Percentiles rank a stretch among this genome's conserved stretches.
phyloP scores from a whole-genome alignment of 495 filamentous ascomycete genomes.

The Oleoguttula mirabilis region DNA sequence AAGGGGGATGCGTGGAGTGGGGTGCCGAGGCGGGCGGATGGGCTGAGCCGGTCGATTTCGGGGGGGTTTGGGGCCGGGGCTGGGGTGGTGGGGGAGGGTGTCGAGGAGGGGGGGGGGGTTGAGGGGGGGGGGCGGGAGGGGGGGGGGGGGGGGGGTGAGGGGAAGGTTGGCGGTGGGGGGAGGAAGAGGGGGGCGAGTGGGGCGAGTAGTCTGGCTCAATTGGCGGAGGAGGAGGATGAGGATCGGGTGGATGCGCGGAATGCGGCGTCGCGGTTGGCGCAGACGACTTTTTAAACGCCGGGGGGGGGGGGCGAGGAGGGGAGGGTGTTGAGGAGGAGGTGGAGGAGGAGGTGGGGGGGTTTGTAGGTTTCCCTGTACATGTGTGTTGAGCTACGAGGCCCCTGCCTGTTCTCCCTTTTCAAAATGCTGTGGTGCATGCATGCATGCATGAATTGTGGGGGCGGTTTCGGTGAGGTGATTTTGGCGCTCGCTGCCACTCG shows the following conservation, averaged over 20 bases:
- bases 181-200: conserved; percentile 52
- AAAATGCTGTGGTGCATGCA: too few species aligned
- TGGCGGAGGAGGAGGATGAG: conserved; percentile 65
- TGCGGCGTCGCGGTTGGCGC: conserved; percentile 83
- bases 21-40: conserved; percentile 68
- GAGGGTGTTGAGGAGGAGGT: too few species aligned
- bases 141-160: conserved; percentile 31
- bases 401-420: too few species aligned
- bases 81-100: conserved; percentile 31
- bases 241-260: conserved; percentile 91
- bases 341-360: too few species aligned
- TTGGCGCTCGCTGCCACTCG: too few species aligned
- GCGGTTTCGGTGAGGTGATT: too few species aligned
- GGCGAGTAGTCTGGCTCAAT: conserved; percentile 26
- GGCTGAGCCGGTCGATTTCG: conserved; percentile 62
- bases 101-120: conserved; percentile 33
- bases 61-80: conserved; percentile 46
- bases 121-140: conserved; percentile 34
- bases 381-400: too few species aligned
- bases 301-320: too few species aligned
- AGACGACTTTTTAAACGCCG: conserved; percentile 73
- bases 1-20: conserved; percentile 97
- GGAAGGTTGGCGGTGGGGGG: conserved; percentile 35
- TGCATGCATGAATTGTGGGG: too few species aligned
- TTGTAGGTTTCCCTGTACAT: too few species aligned